A percentile compares a stretch with the other conserved stretches of the same genome.
These are phyloP conservation scores for Entonaema liquescens DNA, from an alignment of 495 filamentous ascomycete genomes.

Conservation along the genomic window DNA sequence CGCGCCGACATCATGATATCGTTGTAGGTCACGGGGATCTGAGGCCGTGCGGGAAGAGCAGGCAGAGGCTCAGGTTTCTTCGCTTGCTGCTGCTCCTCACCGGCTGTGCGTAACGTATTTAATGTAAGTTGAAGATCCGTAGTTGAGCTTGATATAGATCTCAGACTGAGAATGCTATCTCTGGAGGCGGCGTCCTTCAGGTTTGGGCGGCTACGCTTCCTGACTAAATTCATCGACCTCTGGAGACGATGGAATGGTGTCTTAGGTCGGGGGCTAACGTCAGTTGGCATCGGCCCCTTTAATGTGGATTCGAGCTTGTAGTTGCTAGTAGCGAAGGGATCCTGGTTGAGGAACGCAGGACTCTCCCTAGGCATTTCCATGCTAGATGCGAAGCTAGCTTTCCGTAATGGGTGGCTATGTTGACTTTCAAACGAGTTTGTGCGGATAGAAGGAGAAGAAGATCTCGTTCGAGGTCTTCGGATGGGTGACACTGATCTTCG, in stretches of 20 bases:
- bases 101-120: slow-evolving; percentile 26
- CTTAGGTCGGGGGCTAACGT: slow-evolving; percentile 41
- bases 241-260: slow-evolving; percentile 53
- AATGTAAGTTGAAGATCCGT: slow-evolving; percentile 31
- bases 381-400: slow-evolving; percentile 47
- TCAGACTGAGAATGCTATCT: slow-evolving; percentile 25
- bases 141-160: slow-evolving; percentile 31
- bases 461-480: slow-evolving; percentile 41
- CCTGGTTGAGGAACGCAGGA: slow-evolving; percentile 56
- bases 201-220: slow-evolving; percentile 57
- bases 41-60: slow-evolving; percentile 36
- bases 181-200: slow-evolving; percentile 44
- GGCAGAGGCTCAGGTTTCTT: slow-evolving; percentile 26
- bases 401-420: slow-evolving; percentile 35
- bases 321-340: slow-evolving; percentile 54
- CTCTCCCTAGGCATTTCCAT: slow-evolving; percentile 49
- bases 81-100: slow-evolving; percentile 15
- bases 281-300: slow-evolving; percentile 28
- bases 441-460: slow-evolving; percentile 45
- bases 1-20: slow-evolving; percentile 49
- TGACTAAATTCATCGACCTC: slow-evolving; percentile 55
- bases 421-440: slow-evolving; percentile 16
- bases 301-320: slow-evolving; percentile 46
- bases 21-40: slow-evolving; percentile 52
- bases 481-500: slow-evolving; percentile 52